phyloP scores from a whole-genome alignment of 2,329 filamentous ascomycete genomes.

The Plectosphaerella cucumerina region DNA sequence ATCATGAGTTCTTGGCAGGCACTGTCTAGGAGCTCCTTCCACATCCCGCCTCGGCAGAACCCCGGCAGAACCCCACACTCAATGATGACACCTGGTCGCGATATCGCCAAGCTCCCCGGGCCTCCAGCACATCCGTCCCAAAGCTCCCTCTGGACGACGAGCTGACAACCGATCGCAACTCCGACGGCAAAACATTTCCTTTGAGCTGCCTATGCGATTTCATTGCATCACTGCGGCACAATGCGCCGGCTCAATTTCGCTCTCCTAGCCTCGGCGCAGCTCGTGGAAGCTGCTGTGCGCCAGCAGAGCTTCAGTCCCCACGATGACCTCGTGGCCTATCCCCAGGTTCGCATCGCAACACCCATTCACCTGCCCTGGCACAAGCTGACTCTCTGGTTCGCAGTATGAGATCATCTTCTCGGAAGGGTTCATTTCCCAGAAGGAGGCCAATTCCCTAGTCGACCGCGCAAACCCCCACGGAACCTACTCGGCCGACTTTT shows the following conservation, averaged over 20 bases:
- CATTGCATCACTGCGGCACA: constrained; percentile 27
- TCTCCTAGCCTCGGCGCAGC: constrained; percentile 39
- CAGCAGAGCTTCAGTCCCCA: constrained; percentile 73
- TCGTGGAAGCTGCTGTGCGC: constrained; percentile 39
- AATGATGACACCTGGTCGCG: constrained; percentile 13
- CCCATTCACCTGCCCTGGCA: constrained; percentile 1
- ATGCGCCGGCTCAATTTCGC: constrained; percentile 49
- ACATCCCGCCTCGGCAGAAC: constrained; percentile 2
- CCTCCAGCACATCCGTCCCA: background rate
- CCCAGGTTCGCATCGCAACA: constrained; percentile 57
- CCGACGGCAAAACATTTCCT: constrained; percentile 5
- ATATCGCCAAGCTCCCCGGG: background rate
- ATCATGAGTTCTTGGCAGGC: background rate
- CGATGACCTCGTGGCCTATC: constrained; percentile 82
- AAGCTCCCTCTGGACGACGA: background rate
- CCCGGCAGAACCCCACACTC: constrained; percentile 2
- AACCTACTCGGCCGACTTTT: constrained; percentile 35
- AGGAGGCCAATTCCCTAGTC: constrained; percentile 62
- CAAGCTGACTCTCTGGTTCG: background rate
- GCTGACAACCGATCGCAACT: background rate
- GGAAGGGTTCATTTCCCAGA: constrained; percentile 66
- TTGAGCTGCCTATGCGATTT: constrained; percentile 1
- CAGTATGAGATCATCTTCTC: constrained; percentile 80
- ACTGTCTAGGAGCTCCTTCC: background rate
- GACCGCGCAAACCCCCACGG: constrained; percentile 29